These are phyloP conservation scores for Fusarium austroafricanum DNA, from an alignment of 2,329 filamentous ascomycete genomes.

Conservation along the genomic window DNA sequence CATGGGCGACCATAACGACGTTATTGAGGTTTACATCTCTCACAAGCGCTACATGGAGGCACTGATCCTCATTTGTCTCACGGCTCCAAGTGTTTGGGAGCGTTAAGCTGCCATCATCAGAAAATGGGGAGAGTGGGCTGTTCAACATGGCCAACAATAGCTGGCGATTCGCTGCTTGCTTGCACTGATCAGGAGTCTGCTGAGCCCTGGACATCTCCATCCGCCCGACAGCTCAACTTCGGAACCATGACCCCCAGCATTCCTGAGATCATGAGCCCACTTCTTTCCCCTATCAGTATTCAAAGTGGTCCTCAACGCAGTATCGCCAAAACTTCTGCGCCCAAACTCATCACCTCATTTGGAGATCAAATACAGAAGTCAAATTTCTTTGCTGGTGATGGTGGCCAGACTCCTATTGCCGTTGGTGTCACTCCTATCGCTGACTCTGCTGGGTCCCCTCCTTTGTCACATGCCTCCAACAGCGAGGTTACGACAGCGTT, in stretches of 20 bases:
- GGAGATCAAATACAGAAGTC: conserved; percentile 71
- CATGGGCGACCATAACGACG: conserved; percentile 91
- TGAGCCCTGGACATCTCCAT: conserved; percentile 89
- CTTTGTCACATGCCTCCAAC: conserved; percentile 60
- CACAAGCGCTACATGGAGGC: conserved; percentile 94
- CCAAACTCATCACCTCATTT: conserved; percentile 94
- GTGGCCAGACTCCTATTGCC: conserved; percentile 78
- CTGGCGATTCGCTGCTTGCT: conserved; percentile 90
- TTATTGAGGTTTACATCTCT: conserved; percentile 95
- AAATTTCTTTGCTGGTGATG: conserved; percentile 71
- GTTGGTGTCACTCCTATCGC: conserved; percentile 90
- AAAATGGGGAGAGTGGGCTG: conserved; percentile 94
- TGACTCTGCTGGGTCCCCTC: conserved; percentile 74
- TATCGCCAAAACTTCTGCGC: conserved; percentile 81
- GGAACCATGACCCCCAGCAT: conserved; percentile 66
- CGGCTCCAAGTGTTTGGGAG: conserved; percentile 89
- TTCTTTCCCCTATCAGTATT: conserved; percentile 77
- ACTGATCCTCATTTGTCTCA: conserved; percentile 84
- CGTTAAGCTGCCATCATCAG: conserved; percentile 87
- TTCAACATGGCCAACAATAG: conserved; percentile 87
- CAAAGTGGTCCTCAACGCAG: conserved; percentile 69
- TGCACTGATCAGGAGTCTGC: conserved; percentile 88
- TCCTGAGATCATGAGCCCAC: conserved; percentile 73
- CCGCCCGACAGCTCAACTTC: conserved; percentile 72
- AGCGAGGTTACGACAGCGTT: conserved; percentile 75